These are phyloP conservation scores for Ottelia alismoides DNA, from an alignment of 106 monocot genomes.

Conservation along the genomic window DNA sequence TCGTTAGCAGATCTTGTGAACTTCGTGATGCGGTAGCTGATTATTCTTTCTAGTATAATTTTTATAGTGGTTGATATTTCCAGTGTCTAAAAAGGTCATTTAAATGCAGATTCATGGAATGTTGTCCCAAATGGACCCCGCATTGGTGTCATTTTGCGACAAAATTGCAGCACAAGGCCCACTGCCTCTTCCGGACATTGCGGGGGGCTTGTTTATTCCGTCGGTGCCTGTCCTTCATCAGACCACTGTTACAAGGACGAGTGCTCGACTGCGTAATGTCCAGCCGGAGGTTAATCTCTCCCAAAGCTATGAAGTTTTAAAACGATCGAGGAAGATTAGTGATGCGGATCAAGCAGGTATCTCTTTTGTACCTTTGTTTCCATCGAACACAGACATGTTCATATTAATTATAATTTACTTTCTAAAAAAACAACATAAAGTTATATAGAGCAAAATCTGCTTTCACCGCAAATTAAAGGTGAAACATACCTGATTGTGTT, in stretches of 20 bases:
- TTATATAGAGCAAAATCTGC: too few relatives aligned
- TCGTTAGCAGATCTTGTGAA: slow-evolving; percentile 93
- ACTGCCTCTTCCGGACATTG: slow-evolving; percentile 36
- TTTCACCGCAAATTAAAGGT: too few relatives aligned
- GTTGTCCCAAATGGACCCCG: slow-evolving; percentile 96
- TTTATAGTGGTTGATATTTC: not conserved
- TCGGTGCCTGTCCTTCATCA: slow-evolving; percentile 65
- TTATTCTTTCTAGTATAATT: not conserved
- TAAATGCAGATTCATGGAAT: slow-evolving; percentile 76
- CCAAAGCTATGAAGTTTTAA: slow-evolving; percentile 81
- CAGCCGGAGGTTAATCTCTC: slow-evolving; percentile 78
- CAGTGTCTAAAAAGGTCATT: not conserved
- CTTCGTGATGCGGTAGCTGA: slow-evolving; percentile 81
- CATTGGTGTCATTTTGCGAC: slow-evolving; percentile 78
- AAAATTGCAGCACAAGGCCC: slow-evolving; percentile 85
- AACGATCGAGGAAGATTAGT: slow-evolving; percentile 50
- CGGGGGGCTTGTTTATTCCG: slow-evolving; percentile 23
- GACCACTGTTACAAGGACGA: slow-evolving; percentile 59
- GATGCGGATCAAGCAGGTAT: slow-evolving; percentile 82
- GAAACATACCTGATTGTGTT: too few relatives aligned
- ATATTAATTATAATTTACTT: too few relatives aligned
- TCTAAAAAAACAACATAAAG: too few relatives aligned
- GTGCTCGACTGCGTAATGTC: slow-evolving; percentile 77
- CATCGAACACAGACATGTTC: too few relatives aligned
- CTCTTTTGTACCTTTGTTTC: too few relatives aligned